phyloP scores from a whole-genome alignment of 1,284 basidiomycete species.

The Pterulicium gracile region DNA sequence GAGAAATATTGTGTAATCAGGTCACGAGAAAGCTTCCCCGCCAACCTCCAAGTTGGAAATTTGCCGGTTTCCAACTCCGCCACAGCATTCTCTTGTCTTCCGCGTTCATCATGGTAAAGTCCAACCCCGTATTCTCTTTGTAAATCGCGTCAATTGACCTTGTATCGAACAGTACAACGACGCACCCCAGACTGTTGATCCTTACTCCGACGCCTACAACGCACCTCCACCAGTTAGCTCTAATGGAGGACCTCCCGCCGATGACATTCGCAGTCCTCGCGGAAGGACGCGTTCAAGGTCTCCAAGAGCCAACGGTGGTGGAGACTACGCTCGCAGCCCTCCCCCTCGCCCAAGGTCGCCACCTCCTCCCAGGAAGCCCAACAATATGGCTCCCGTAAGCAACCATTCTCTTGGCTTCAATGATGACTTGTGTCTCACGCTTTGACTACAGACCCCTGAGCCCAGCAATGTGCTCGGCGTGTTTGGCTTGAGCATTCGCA shows the following conservation, averaged over 20 bases:
- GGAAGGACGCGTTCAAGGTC: conserved; percentile 50
- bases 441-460: conserved; percentile 58
- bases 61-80: no score
- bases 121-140: no score
- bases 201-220: conserved; percentile 73
- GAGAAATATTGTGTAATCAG: no score
- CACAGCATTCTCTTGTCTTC: conserved; percentile 4
- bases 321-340: conserved; percentile 44
- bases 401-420: conserved; percentile 7
- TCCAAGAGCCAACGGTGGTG: conserved; percentile 41
- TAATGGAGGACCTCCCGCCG: conserved; percentile 25
- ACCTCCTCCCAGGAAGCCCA: conserved; percentile 38
- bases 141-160: no score
- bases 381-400: conserved; percentile 56
- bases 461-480: conserved; percentile 90
- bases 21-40: no score
- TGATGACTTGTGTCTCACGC: conserved; percentile 24
- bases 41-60: no score
- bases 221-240: conserved; percentile 40
- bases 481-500: conserved; percentile 93
- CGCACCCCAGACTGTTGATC: conserved; percentile 45
- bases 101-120: conserved; percentile 8
- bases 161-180: conserved; percentile 62
- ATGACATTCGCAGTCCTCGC: conserved; percentile 37
- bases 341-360: conserved; percentile 38